Percentiles rank a stretch among this genome's conserved stretches.
phyloP scores from a whole-genome alignment of 495 filamentous ascomycete genomes.

The Endocarpon pusillum region DNA sequence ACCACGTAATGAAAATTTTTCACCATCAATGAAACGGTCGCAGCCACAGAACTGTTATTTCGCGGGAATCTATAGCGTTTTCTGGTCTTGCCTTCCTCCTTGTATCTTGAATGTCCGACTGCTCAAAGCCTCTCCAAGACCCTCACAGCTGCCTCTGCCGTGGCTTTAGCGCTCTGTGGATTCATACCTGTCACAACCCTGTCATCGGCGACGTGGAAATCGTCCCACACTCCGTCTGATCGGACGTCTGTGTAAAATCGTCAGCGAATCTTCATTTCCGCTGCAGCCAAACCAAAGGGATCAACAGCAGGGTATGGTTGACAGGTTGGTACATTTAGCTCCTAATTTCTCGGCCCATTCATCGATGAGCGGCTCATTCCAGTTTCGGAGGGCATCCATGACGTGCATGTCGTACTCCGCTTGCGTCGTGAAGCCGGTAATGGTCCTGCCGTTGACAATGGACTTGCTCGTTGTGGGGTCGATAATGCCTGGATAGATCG shows the following conservation, averaged over 20 bases:
- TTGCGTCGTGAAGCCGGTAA: slow-evolving; percentile 29
- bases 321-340: slow-evolving; percentile 20
- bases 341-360: slow-evolving; percentile 16
- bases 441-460: slow-evolving; percentile 22
- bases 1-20: too few species aligned
- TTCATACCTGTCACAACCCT: slow-evolving; percentile 56
- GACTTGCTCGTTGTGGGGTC: slow-evolving; percentile 21
- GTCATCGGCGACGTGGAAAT: slow-evolving; percentile 31
- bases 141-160: slow-evolving; percentile 25
- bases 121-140: slow-evolving; percentile 24
- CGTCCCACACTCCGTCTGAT: slow-evolving; percentile 26
- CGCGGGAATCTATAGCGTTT: too few species aligned
- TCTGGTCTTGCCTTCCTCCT: too few species aligned
- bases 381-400: slow-evolving; percentile 17
- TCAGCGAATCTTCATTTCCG: slow-evolving; percentile 2
- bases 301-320: not conserved
- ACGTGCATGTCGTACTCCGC: slow-evolving; percentile 24
- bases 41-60: too few species aligned
- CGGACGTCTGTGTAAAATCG: slow-evolving; percentile 16
- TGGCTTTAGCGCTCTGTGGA: slow-evolving; percentile 39
- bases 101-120: too few species aligned
- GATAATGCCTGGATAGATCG: slow-evolving; percentile 24
- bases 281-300: not conserved
- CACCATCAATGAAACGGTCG: too few species aligned
- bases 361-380: slow-evolving; percentile 23